phyloP scores from a whole-genome alignment of 768 basidiomycete genomes.

The Boletus tylopilopsis region DNA sequence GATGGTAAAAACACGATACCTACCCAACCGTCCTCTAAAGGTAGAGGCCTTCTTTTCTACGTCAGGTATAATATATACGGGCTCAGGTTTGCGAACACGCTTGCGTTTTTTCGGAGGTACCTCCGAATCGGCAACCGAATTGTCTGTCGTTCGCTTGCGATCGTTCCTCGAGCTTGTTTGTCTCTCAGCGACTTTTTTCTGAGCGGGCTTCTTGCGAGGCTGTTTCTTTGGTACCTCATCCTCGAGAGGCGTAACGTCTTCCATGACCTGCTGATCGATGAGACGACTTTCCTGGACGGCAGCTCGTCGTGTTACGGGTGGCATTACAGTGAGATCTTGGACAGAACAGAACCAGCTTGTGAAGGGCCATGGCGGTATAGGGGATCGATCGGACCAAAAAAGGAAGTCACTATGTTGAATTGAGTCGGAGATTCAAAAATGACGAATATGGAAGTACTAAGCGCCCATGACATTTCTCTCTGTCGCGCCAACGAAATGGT shows the following conservation, averaged over 20 bases:
- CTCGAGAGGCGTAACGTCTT: constrained; percentile 13
- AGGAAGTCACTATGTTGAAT: not conserved
- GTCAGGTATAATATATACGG: constrained; percentile 66
- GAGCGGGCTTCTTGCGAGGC: not conserved
- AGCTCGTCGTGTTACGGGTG: not conserved
- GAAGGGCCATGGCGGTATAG: constrained; percentile 4
- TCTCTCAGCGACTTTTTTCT: not conserved
- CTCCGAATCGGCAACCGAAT: not conserved
- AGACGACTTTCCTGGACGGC: not conserved
- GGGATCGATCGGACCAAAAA: constrained; percentile 4
- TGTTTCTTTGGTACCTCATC: constrained; percentile 1
- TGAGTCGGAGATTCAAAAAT: constrained; percentile 20
- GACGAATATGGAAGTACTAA: constrained; percentile 9
- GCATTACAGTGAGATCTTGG: too few species aligned
- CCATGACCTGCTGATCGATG: not conserved
- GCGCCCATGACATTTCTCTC: not conserved
- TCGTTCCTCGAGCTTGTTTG: not conserved
- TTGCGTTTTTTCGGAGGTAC: constrained; percentile 25
- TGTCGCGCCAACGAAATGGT: constrained; percentile 50
- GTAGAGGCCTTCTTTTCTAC: constrained; percentile 63
- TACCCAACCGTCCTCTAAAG: constrained; percentile 65
- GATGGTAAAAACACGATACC: not conserved
- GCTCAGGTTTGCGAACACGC: constrained; percentile 39
- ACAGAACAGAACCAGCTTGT: too few species aligned
- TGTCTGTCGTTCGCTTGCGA: constrained; percentile 12